These are phyloP conservation scores for Euphorbia celastroides DNA, from an alignment of 441 rosid genomes.

Conservation along the genomic window DNA sequence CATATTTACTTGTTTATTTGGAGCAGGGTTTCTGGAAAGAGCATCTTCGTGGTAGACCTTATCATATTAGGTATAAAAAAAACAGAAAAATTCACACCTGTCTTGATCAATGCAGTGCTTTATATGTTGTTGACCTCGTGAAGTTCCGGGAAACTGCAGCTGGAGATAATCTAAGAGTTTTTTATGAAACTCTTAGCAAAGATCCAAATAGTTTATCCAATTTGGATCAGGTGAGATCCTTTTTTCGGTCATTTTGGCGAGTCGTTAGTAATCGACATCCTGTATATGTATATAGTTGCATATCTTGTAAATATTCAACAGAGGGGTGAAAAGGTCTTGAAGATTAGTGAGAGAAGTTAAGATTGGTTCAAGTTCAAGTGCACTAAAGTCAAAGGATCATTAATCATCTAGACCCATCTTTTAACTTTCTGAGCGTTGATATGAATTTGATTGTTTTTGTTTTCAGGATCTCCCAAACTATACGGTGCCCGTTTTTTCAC, in stretches of 20 bases:
- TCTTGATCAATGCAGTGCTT: conserved; percentile 56
- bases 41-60: conserved; percentile 82
- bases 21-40: conserved; percentile 98
- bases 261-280: not conserved
- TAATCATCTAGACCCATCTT: not conserved
- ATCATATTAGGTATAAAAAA: conserved; percentile 82
- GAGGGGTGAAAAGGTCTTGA: no score
- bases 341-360: not conserved
- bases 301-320: no score
- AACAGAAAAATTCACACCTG: conserved; percentile 21
- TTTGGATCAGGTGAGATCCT: conserved; percentile 79
- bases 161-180: conserved; percentile 92
- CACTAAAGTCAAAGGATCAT: not conserved
- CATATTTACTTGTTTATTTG: conserved; percentile 10
- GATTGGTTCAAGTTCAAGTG: not conserved
- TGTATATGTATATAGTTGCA: no score
- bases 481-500: conserved; percentile 84
- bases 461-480: conserved; percentile 98
- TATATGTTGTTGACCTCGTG: conserved; percentile 89
- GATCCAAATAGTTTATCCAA: conserved; percentile 98
- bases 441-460: not conserved
- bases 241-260: not conserved
- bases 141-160: conserved; percentile 96
- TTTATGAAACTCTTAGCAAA: conserved; percentile 97
- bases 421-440: not conserved